Evolutionary conservation across 192 early-diverging fungal genomes (phyloP), one percentile per base, ranked within the genome.

Genomic region (Diversispora epigaea): DNA sequence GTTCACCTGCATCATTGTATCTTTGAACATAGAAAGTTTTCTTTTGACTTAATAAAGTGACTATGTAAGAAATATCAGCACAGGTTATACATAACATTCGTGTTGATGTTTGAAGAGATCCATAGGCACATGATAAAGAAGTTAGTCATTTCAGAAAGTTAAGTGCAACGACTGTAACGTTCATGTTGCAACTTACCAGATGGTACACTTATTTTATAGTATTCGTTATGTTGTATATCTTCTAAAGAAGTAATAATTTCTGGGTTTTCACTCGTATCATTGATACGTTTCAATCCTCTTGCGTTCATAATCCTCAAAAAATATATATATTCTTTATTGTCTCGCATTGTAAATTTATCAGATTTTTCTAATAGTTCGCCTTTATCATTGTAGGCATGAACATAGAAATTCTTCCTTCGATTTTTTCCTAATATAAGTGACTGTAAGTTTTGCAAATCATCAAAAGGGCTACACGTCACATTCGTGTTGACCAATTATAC

Each of bases 1-100:
- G 46, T 47, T 47, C 11, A 47, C 66, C 66, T 22, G 45, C 66
- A 68, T 47, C 47, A 68, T 68, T 32, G 47, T 68, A 68, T 4
- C 4, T 4, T 68, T 47, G 66, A 47, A 68, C 21, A 21, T 68
- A 50, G 21, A 68, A n/a, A 32, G 61, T 39, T 15, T 63, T 63
- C 32, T 43, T 43, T 58, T n/a, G n/a, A n/a, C n/a, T n/a, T n/a
- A n/a, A n/a, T n/a, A n/a, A n/a, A n/a, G n/a, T n/a, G n/a, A n/a
- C n/a, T n/a, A n/a, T n/a, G n/a, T n/a, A n/a, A n/a, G n/a, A n/a
- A n/a, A n/a, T n/a, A n/a, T n/a, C n/a, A n/a, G n/a, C n/a, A n/a
- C n/a, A n/a, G n/a, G n/a, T n/a, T n/a, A n/a, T n/a, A n/a, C n/a
- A n/a, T n/a, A n/a, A n/a, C n/a, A n/a, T n/a, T n/a, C n/a, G n/a